Conservation (phyloP, 805 yeast species). For the Saccharomycopsis guyanensis region DNA sequence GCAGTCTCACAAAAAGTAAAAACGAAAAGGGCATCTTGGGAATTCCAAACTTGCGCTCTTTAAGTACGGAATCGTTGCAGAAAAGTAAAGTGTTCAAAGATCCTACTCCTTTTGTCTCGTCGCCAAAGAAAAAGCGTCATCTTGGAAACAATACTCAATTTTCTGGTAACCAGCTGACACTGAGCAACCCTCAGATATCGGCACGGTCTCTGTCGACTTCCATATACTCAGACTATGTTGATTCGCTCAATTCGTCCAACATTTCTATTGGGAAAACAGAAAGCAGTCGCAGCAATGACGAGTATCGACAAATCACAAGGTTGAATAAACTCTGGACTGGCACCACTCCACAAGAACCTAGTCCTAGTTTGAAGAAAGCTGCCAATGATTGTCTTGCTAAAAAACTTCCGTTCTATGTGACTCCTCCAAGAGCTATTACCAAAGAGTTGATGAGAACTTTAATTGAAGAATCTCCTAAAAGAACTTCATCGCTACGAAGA, state of each 20-base stretch:
- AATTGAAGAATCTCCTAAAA: background rate
- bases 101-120: background rate
- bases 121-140: slow-evolving; percentile 9
- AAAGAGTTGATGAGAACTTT: slow-evolving; percentile 1
- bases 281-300: slow-evolving; percentile 1
- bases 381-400: slow-evolving; percentile 1
- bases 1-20: background rate
- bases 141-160: background rate
- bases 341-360: background rate
- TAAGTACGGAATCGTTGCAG: slow-evolving; percentile 9
- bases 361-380: background rate
- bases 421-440: slow-evolving; percentile 16
- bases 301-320: slow-evolving; percentile 3
- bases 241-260: slow-evolving; percentile 3
- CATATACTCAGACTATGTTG: slow-evolving; percentile 5
- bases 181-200: background rate
- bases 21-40: slow-evolving; percentile 1
- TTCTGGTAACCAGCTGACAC: background rate
- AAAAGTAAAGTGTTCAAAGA: slow-evolving; percentile 11
- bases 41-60: slow-evolving; percentile 7
- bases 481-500: background rate
- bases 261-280: background rate
- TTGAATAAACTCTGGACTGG: slow-evolving; percentile 3
- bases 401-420: slow-evolving; percentile 10
- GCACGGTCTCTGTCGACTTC: slow-evolving; percentile 10